Evolutionary conservation across 192 early-diverging fungal genomes (phyloP).

Genomic region (Backusella australiensis): DNA sequence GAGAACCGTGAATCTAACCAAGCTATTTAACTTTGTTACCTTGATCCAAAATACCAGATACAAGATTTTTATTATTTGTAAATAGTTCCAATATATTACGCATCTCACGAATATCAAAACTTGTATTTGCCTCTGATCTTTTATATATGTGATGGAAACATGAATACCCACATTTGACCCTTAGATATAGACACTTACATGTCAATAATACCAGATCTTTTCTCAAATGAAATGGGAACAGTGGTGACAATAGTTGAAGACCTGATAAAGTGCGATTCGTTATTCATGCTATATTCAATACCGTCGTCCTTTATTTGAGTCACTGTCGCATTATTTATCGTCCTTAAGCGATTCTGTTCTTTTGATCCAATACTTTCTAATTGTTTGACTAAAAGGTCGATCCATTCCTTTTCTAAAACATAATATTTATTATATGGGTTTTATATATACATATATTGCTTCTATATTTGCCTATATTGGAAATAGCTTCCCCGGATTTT

Average conservation of each 20-base stretch:
- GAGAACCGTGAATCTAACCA: neutral
- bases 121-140: neutral
- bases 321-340: neutral
- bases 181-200: neutral
- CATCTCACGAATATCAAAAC: neutral
- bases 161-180: neutral
- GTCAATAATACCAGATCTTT: neutral
- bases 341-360: neutral
- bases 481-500: neutral
- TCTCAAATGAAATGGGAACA: neutral
- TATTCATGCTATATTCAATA: neutral
- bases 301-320: neutral
- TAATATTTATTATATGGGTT: neutral
- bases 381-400: neutral
- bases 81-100: neutral
- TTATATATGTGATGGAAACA: neutral
- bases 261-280: neutral
- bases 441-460: too few species aligned
- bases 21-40: neutral
- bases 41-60: neutral
- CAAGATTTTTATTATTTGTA: neutral
- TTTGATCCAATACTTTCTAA: neutral
- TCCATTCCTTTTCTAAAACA: neutral
- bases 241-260: neutral
- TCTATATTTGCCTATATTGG: neutral